Base-by-base conservation (phyloP, 106 monocot genomes). In the Dendrobium nobile region DNA sequence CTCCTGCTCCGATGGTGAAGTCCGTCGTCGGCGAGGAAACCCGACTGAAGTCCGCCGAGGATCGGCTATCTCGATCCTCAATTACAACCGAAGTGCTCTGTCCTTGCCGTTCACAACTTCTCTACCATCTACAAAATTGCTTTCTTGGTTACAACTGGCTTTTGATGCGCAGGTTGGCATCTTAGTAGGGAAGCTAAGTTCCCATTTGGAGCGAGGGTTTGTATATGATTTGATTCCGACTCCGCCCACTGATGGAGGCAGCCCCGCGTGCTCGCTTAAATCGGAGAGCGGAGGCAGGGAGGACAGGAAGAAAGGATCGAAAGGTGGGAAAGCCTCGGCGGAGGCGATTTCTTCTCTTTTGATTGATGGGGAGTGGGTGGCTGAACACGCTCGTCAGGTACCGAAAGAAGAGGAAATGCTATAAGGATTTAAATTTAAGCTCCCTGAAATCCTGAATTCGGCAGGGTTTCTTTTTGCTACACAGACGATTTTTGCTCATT, bases 381-480 rank as follows among this genome's bases (percentile, higher is more conserved):
- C 92, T 40, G 97, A 98, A 84, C 97, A 98, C 65, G 94, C 94
- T 65, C 92, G 92, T 13, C 97, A 97, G 86, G 94, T 95, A 59
- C 3, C 72, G 44, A 75, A 74, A 31, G 22, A 19, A 37, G 19
- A 67, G n/a, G 47, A 72, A 72, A 15, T 16, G 27, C 18, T 64
- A 22, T 48, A 48, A 48, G 24, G 24, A 64, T 64, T 64, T 1
- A 64, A 54, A 64, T 64, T 24, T 65, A 26, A 22, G 64, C 9
- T 2, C 6, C 64, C 64, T 64, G 64, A 59, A 59, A 67, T 24
- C 26, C 0, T 67, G 9, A 70, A 70, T 70, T 31, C 22, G 11
- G 33, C 33, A 31, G 15, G 11, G 33, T 70, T 11, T 31, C 9
- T 33, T 33, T 13, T 70, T 4, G 68, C 31, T 3, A 33, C 11